These are phyloP conservation scores for Aspergillus mulundensis DNA, from an alignment of 495 filamentous ascomycete species.

Conservation along the genomic window DNA sequence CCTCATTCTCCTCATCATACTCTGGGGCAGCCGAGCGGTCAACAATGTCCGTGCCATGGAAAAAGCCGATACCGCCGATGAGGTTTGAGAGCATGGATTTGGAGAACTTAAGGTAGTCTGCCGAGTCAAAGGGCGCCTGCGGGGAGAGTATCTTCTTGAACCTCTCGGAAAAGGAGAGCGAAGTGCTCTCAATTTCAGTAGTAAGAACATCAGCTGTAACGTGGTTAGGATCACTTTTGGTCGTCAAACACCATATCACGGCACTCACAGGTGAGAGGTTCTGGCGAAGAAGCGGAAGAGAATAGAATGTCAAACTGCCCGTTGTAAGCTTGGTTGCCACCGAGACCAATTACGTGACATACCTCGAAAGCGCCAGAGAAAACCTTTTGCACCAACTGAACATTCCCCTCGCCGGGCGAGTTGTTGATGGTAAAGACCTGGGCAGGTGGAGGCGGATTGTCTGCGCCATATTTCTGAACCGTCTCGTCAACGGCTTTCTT, in stretches of 20 bases:
- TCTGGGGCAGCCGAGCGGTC: conserved; percentile 87
- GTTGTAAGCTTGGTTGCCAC: conserved; percentile 7
- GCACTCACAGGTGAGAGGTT: conserved; percentile 52
- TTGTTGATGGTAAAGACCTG: conserved; percentile 80
- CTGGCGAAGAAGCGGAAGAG: conserved; percentile 69
- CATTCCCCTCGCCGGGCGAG: conserved; percentile 65
- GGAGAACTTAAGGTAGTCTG: conserved; percentile 74
- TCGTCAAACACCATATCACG: neutral
- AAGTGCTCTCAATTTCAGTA: conserved; percentile 60
- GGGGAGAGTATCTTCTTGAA: conserved; percentile 72
- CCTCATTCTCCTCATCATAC: conserved; percentile 95
- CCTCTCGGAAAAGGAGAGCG: conserved; percentile 64
- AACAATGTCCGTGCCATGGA: conserved; percentile 79
- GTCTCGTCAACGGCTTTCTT: conserved; percentile 70
- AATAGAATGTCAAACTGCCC: conserved; percentile 83
- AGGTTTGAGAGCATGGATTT: conserved; percentile 92
- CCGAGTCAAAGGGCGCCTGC: conserved; percentile 67
- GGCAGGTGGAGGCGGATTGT: conserved; percentile 72
- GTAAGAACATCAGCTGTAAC: conserved; percentile 61
- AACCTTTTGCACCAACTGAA: conserved; percentile 87
- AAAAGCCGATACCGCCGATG: conserved; percentile 91
- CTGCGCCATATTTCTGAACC: conserved; percentile 64
- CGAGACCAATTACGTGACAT: conserved; percentile 2
- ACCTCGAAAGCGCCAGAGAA: conserved; percentile 86
- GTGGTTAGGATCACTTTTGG: conserved; percentile 25